Evolutionary conservation across 2,329 filamentous ascomycete genomes (phyloP).

Genomic region (Phyllosticta capitalensis): DNA sequence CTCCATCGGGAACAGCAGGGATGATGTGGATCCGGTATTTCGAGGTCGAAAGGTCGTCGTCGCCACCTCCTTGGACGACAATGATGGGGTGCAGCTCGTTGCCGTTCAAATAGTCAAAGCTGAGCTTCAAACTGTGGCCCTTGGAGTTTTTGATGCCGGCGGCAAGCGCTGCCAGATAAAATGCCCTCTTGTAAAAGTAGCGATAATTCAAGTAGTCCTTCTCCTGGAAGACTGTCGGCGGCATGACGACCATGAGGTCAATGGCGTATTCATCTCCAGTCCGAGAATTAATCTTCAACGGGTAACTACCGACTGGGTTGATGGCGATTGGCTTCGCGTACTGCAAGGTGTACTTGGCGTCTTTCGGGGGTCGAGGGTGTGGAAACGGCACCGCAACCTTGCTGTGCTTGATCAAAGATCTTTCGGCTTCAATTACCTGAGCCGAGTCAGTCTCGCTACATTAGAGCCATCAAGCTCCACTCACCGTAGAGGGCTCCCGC

Average conservation of each 20-base stretch:
- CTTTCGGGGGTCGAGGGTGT: constrained; percentile 62
- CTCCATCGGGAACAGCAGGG: constrained; percentile 57
- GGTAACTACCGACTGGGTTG: constrained; percentile 85
- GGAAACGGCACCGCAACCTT: constrained; percentile 75
- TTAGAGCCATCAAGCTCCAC: constrained; percentile 1
- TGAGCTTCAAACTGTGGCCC: constrained; percentile 45
- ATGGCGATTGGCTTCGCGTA: constrained; percentile 67
- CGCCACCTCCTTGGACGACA: constrained; percentile 31
- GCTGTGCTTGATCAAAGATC: constrained; percentile 55
- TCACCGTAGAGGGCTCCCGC: constrained; percentile 37
- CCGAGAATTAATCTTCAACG: constrained; percentile 63
- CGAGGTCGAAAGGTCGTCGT: constrained; percentile 28
- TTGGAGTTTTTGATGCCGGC: constrained; percentile 55
- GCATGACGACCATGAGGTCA: constrained; percentile 85
- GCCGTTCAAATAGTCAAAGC: constrained; percentile 59
- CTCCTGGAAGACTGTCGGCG: constrained; percentile 67
- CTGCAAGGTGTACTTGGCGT: constrained; percentile 72
- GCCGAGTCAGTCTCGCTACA: constrained; percentile 12
- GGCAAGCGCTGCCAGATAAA: constrained; percentile 77
- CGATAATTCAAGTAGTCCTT: constrained; percentile 91
- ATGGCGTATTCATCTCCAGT: constrained; percentile 50
- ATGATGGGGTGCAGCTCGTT: constrained; percentile 68
- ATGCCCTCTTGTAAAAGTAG: constrained; percentile 91
- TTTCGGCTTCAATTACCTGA: constrained; percentile 60
- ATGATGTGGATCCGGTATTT: constrained; percentile 58